These are phyloP conservation scores for Breviolum minutum DNA, from an alignment of 73 alveolate species.

Conservation along the genomic window DNA sequence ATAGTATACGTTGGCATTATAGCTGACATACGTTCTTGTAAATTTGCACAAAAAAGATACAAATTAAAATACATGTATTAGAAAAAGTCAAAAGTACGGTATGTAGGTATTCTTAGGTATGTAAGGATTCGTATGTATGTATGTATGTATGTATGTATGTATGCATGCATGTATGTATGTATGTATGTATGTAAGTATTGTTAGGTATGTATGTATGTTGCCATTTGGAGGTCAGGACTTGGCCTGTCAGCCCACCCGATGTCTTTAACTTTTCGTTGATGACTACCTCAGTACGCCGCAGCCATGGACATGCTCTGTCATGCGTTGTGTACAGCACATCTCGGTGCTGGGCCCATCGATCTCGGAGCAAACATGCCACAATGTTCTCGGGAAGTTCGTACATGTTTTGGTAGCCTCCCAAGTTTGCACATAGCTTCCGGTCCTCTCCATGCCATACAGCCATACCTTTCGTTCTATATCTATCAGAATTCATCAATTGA, in stretches of 20 bases:
- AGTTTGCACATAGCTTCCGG: no score
- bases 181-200: no score
- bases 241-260: conserved; percentile 62
- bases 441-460: no score
- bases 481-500: no score
- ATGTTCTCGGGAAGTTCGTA: conserved; percentile 62
- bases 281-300: background rate
- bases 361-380: conserved; percentile 63
- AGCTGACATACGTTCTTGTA: no score
- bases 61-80: background rate
- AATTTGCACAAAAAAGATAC: background rate
- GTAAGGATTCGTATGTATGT: no score
- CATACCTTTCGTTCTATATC: no score
- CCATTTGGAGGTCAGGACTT: background rate
- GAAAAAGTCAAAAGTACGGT: background rate
- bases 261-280: conserved; percentile 79
- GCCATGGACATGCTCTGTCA: background rate
- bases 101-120: no score
- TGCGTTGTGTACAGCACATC: background rate
- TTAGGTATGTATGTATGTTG: no score
- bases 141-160: no score
- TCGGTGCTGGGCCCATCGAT: conserved; percentile 54
- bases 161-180: no score
- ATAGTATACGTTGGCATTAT: no score
- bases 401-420: conserved; percentile 55